Conservation (phyloP, 148 eudicot species). For the Arctostaphylos glauca region DNA sequence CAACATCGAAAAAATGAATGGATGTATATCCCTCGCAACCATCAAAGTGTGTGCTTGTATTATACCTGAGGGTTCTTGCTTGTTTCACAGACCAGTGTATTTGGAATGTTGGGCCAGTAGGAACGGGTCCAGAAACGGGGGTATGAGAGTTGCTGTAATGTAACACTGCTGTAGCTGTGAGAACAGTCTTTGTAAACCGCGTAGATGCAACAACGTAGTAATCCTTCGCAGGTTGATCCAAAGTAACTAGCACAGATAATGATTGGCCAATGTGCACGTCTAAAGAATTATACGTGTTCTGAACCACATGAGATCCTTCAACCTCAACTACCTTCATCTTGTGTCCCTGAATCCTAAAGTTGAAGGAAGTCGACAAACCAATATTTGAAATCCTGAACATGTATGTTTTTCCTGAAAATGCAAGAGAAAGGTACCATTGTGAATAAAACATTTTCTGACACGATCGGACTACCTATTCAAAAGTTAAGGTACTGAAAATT, state of each 20-base stretch:
- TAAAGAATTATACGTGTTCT: slow-evolving; percentile 65
- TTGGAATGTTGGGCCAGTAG: slow-evolving; percentile 53
- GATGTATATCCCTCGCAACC: too few relatives aligned
- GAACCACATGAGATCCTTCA: slow-evolving; percentile 81
- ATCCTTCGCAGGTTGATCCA: slow-evolving; percentile 80
- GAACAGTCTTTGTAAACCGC: slow-evolving; percentile 53
- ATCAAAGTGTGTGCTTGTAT: not conserved
- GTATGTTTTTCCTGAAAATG: slow-evolving; percentile 81
- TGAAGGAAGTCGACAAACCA: slow-evolving; percentile 68
- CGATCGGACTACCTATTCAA: not conserved
- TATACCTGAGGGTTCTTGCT: slow-evolving; percentile 86
- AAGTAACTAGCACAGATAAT: slow-evolving; percentile 69
- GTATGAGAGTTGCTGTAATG: slow-evolving; percentile 66
- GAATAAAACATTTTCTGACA: not conserved
- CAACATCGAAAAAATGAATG: too few relatives aligned
- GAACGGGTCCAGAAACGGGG: slow-evolving; percentile 72
- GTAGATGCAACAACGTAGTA: slow-evolving; percentile 85
- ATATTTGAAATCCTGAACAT: slow-evolving; percentile 85
- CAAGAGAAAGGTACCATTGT: not conserved
- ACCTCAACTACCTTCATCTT: slow-evolving; percentile 86
- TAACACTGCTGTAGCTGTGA: slow-evolving; percentile 50
- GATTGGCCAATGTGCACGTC: slow-evolving; percentile 96
- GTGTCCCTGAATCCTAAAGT: slow-evolving; percentile 91
- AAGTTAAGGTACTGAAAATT: too few relatives aligned
- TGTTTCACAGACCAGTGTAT: slow-evolving; percentile 77